These are phyloP conservation scores for Corchorus capsularis DNA, from an alignment of 345 rosid genomes.

Conservation along the genomic window DNA sequence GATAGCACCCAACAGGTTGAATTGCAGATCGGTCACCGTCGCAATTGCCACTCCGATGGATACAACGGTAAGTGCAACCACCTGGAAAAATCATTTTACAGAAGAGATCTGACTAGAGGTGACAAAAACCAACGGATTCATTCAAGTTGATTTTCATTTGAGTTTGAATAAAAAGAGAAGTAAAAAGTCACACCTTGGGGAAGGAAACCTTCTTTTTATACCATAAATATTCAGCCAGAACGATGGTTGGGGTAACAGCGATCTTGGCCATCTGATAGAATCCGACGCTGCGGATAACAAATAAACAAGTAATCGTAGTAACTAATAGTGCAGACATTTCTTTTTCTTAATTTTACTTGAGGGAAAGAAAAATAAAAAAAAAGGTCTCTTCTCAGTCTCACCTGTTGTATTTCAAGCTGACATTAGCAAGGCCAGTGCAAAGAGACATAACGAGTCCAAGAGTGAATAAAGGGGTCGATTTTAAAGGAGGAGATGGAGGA, in stretches of 20 bases:
- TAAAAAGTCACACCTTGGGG: neutral
- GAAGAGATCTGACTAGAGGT: too few relatives aligned
- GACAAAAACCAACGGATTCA: too few relatives aligned
- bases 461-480: conserved; percentile 2
- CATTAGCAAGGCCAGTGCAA: conserved; percentile 26
- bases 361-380: too few relatives aligned
- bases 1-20: conserved; percentile 19
- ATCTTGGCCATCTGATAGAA: conserved; percentile 25
- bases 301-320: too few relatives aligned
- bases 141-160: too few relatives aligned
- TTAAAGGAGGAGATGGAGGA: conserved; percentile 22
- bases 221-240: conserved; percentile 14
- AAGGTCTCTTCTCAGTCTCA: too few relatives aligned
- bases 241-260: conserved; percentile 10
- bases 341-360: too few relatives aligned
- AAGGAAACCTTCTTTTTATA: conserved; percentile 14
- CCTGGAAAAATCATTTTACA: neutral
- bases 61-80: conserved; percentile 14
- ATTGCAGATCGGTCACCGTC: conserved; percentile 18
- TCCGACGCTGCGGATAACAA: conserved; percentile 5
- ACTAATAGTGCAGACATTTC: too few relatives aligned
- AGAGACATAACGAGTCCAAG: conserved; percentile 27
- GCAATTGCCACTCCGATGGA: conserved; percentile 21
- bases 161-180: too few relatives aligned
- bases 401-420: conserved; percentile 26